Evolutionary conservation across 768 basidiomycete genomes (phyloP), one percentile per base, ranked within the genome.

Genomic region (Naematelia encephala): DNA sequence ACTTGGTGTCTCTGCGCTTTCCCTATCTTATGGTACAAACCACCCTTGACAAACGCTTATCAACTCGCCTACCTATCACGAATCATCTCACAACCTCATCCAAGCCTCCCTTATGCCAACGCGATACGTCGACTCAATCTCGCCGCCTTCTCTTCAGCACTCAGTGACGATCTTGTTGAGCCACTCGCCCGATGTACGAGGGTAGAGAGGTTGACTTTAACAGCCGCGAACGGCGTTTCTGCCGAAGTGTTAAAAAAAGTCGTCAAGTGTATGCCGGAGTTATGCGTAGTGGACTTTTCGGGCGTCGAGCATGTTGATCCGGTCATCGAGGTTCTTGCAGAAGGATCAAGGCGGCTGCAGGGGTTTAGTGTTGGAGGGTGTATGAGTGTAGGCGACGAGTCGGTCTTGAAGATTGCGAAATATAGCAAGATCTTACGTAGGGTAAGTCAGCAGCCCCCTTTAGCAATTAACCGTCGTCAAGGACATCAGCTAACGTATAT

Each of bases 1-100:
- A 82, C 85, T 25, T 99, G 94, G 92, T 97, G 91, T 81, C 88
- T 93, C 73, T 96, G 91, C 77, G 86, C 91, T 27, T 91, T 93
- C 44, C 90, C 97, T 77, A 83, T 97, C 21, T 82, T 98, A 22
- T 99, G 93, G 93, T 87, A 91, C 77, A 88, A 89, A 69, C 93
- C 93, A 19, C 81, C 81, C 54, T 85, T 98, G 72, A 80, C 84
- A 23, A 84, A 84, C 58, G 81, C 85, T 57, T 79, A 82, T 55
- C 86, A 87, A 34, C 83, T 96, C 54, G 82, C 86, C 72, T 86
- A 86, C 77, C 87, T 97, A 84, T 83, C 89, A 69, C 80, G 82
- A 57, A 81, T 91, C 50, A 80, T 98, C 64, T 51, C 62, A 25
- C 56, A 66, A 3, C 78, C 82, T 19, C 82, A 86, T 55, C 84